phyloP scores from a whole-genome alignment of 106 monocot species.

The Allium fistulosum region DNA sequence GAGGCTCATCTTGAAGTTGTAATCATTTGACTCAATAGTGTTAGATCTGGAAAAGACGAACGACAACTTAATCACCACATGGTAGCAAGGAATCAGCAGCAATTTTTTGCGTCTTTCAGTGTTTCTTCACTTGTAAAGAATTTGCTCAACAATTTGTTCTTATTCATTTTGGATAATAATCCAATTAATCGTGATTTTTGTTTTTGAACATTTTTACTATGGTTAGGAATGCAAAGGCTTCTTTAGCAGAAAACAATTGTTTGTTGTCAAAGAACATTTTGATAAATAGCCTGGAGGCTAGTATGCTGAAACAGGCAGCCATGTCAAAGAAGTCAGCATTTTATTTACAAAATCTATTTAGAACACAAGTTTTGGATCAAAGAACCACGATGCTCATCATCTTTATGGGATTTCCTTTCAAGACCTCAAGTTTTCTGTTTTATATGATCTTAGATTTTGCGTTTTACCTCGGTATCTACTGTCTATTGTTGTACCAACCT shows the following conservation, averaged over 20 bases:
- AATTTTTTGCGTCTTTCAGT: conserved; percentile 41
- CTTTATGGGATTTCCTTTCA: too few species aligned
- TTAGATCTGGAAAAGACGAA: conserved; percentile 63
- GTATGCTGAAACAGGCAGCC: conserved; percentile 65
- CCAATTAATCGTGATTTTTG: neutral
- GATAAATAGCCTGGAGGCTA: conserved; percentile 55
- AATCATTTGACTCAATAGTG: conserved; percentile 38
- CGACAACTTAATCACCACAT: conserved; percentile 37
- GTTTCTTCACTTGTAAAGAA: conserved; percentile 27
- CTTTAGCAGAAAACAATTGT: conserved; percentile 21
- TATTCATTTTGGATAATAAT: neutral
- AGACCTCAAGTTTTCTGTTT: too few species aligned
- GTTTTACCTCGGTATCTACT: too few species aligned
- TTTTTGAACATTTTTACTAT: conserved; percentile 1
- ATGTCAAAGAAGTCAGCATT: conserved; percentile 65
- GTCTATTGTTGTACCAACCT: too few species aligned
- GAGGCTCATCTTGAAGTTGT: conserved; percentile 41
- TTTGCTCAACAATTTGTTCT: conserved; percentile 3
- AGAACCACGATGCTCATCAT: too few species aligned
- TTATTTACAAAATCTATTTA: too few species aligned
- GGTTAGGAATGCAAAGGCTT: conserved; percentile 32
- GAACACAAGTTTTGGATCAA: too few species aligned
- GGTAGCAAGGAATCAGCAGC: conserved; percentile 53
- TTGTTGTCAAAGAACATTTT: conserved; percentile 17
- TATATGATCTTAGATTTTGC: too few species aligned